Base-by-base conservation (phyloP, 208 protist species). In the Crithidia bombi region DNA sequence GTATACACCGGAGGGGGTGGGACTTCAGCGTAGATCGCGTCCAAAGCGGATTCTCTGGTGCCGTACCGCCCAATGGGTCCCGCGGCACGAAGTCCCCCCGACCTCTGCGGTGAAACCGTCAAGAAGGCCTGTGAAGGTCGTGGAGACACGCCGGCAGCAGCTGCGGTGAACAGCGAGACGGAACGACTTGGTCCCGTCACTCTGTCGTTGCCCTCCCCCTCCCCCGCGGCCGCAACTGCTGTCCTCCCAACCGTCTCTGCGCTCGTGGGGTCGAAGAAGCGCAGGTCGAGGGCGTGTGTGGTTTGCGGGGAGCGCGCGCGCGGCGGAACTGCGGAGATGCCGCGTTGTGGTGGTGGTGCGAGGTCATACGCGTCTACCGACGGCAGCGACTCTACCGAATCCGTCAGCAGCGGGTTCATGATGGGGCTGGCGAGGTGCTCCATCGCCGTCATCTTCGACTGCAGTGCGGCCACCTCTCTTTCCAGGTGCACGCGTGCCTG, bases 211-310 rank as follows among this genome's bases (percentile, higher is more conserved):
- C 15, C 36, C 33, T 55, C 51, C n/a, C 51, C 19, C 54, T 6
- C 19, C 35, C 23, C 19, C 23, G 28, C 54, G 11, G 32, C 12
- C 44, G 61, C 46, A 5, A 5, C 65, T 25, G 41, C 35, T 33
- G 32, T 11, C n/a, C 21, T 23, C 25, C 38, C 33, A 19, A 12
- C 0, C 25, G 7, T 51, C 28, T 30, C 35, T 28, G 14, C 7
- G 5, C 41, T n/a, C 23, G 75, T 77, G 5, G 75, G 75, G 36
- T 81, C 75, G 35, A 81, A 81, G 64, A 59, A 69, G 50, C 57
- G 44, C 26, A 28, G 12, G 51, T 81, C 69, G 10, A 81, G 64
- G n/a, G 62, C 61, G 25, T 77, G 75, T 15, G 69, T 44, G 4
- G 63, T 49, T 44, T 64, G 63, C 3, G 75, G 75, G 5, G 69